A percentile compares a stretch with the other conserved stretches of the same genome.
Conservation (phyloP, 805 yeast species). For the Candida chauliodis region DNA sequence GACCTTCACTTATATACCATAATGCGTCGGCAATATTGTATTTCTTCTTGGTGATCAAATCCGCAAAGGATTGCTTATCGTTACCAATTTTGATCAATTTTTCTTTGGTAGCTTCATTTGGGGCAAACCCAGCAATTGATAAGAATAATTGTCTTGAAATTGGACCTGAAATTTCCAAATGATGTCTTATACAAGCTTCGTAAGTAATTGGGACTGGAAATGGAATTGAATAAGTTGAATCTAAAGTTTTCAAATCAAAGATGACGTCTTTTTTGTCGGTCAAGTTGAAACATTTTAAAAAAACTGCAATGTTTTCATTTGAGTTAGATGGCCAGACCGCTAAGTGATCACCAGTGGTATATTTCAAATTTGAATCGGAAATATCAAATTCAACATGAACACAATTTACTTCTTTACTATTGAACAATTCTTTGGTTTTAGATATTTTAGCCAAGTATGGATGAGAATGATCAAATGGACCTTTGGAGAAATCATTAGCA, state of each 20-base stretch:
- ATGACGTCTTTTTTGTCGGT: slow-evolving; percentile 49
- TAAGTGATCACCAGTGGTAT: slow-evolving; percentile 93
- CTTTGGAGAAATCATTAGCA: slow-evolving; percentile 42
- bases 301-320: slow-evolving; percentile 64
- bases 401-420: slow-evolving; percentile 64
- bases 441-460: slow-evolving; percentile 77
- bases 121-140: slow-evolving; percentile 78
- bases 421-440: slow-evolving; percentile 66
- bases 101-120: slow-evolving; percentile 53
- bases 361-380: slow-evolving; percentile 67
- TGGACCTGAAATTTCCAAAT: slow-evolving; percentile 88
- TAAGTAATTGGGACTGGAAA: slow-evolving; percentile 85
- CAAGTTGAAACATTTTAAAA: slow-evolving; percentile 63
- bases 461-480: slow-evolving; percentile 77
- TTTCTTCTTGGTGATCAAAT: slow-evolving; percentile 56
- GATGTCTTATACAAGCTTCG: slow-evolving; percentile 80
- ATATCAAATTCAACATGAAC: slow-evolving; percentile 88
- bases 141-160: slow-evolving; percentile 84
- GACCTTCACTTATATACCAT: slow-evolving; percentile 55
- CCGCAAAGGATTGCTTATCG: slow-evolving; percentile 67
- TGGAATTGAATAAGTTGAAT: slow-evolving; percentile 60
- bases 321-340: slow-evolving; percentile 94
- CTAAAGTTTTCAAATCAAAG: slow-evolving; percentile 64
- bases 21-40: slow-evolving; percentile 77
- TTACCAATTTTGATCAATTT: slow-evolving; percentile 53